Evolutionary conservation across 228 moss, liverwort and hornwort genomes (phyloP).

Genomic region (Sphagnum magellanicum): DNA sequence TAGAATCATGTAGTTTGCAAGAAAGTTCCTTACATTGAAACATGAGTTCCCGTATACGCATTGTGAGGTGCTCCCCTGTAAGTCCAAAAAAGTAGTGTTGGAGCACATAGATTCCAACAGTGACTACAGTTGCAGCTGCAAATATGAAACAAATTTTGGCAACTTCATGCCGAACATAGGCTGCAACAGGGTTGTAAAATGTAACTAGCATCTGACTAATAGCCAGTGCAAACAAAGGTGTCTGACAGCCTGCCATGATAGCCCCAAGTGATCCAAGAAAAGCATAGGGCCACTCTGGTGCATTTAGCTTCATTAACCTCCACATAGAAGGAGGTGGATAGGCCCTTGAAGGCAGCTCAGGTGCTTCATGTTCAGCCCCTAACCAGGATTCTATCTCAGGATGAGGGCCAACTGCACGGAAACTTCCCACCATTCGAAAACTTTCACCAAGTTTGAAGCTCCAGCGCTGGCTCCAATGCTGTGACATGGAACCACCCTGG

Average conservation of each 20-base stretch:
- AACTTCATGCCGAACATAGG: constrained; percentile 61
- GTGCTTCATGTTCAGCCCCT: constrained; percentile 37
- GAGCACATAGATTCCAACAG: constrained; percentile 74
- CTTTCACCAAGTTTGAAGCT: constrained; percentile 52
- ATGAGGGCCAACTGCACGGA: constrained; percentile 40
- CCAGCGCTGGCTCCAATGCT: constrained; percentile 57
- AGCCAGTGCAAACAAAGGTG: constrained; percentile 85
- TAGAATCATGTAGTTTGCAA: too few species aligned
- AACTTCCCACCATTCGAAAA: constrained; percentile 38
- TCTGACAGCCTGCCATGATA: constrained; percentile 76
- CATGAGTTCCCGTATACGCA: constrained; percentile 80
- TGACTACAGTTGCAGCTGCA: constrained; percentile 67
- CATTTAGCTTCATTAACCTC: constrained; percentile 79
- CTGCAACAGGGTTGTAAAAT: constrained; percentile 72
- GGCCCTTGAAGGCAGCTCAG: constrained; percentile 16
- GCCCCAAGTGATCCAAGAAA: constrained; percentile 74
- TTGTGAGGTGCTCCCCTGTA: constrained; percentile 87
- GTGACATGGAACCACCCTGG: constrained; percentile 46
- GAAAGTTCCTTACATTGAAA: constrained; percentile 45
- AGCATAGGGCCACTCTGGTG: constrained; percentile 93
- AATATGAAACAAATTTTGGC: constrained; percentile 79
- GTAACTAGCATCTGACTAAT: constrained; percentile 90
- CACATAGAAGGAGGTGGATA: constrained; percentile 51
- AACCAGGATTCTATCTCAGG: constrained; percentile 67
- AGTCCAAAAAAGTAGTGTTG: constrained; percentile 92